Conservation (phyloP, 257 asterid genomes). For the Rehmannia glutinosa region DNA sequence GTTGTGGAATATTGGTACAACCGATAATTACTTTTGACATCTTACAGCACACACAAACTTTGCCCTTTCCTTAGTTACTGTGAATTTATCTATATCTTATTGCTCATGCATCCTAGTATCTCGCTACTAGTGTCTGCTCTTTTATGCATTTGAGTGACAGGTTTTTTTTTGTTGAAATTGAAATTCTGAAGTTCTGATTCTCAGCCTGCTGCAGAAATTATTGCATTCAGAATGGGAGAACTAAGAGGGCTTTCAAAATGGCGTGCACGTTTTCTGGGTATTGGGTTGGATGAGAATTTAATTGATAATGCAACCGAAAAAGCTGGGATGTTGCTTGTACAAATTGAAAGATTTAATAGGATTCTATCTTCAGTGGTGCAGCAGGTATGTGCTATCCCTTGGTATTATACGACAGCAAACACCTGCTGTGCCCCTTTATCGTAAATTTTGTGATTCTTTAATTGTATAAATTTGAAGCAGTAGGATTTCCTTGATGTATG, state of each 20-base stretch:
- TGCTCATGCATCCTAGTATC: not conserved
- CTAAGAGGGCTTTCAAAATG: constrained; percentile 92
- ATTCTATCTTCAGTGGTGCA: constrained; percentile 84
- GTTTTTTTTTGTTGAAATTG: constrained; percentile 9
- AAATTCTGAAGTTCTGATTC: constrained; percentile 32
- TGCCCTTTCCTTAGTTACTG: not conserved
- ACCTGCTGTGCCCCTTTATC: not conserved
- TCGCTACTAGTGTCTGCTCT: not conserved
- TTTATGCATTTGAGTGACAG: constrained; percentile 10
- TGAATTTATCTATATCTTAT: not conserved
- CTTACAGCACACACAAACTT: not conserved
- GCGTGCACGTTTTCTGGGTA: constrained; percentile 82
- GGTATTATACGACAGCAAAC: constrained; percentile 7
- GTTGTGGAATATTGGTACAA: not conserved
- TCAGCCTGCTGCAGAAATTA: constrained; percentile 99
- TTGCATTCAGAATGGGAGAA: constrained; percentile 92
- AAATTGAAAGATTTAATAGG: constrained; percentile 70
- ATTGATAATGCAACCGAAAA: constrained; percentile 81
- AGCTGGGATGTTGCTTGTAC: constrained; percentile 86
- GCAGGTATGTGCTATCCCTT: constrained; percentile 50
- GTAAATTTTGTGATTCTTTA: not conserved
- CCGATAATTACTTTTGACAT: not conserved
- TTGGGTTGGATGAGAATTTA: constrained; percentile 85
- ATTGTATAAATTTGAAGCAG: not conserved
- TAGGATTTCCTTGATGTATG: not conserved